These are phyloP conservation scores for Entonaema liquescens DNA, from an alignment of 495 filamentous ascomycete species.

Conservation along the genomic window DNA sequence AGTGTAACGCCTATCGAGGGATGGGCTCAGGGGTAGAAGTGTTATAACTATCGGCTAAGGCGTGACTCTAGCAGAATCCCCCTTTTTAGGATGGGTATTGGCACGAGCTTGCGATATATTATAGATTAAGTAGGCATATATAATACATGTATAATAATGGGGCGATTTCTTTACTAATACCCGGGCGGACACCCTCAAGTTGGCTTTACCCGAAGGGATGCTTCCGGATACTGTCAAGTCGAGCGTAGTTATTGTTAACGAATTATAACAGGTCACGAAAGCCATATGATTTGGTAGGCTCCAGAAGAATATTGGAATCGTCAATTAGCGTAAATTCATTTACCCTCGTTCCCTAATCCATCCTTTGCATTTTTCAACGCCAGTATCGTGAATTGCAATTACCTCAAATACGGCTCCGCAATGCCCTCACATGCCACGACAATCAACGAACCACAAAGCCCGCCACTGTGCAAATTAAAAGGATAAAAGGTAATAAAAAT, in stretches of 20 bases:
- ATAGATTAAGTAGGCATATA: not conserved
- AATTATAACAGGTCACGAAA: not conserved
- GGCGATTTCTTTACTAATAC: not conserved
- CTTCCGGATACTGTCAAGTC: not conserved
- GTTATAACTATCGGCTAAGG: not conserved
- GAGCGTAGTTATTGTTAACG: not conserved
- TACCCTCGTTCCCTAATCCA: slow-evolving; percentile 22
- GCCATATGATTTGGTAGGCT: not conserved
- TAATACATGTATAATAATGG: not conserved
- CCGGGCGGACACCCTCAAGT: not conserved
- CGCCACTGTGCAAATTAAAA: not conserved
- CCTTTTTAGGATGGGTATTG: not conserved
- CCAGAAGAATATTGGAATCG: not conserved
- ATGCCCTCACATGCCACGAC: slow-evolving; percentile 3
- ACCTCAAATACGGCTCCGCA: slow-evolving; percentile 27
- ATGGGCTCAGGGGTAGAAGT: not conserved
- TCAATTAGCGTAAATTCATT: slow-evolving; percentile 33
- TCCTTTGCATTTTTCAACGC: slow-evolving; percentile 35
- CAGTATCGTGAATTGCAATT: slow-evolving; percentile 25
- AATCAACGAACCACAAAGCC: not conserved
- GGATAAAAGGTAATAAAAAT: not conserved
- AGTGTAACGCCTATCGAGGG: not conserved
- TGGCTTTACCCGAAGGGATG: not conserved
- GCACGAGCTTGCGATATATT: not conserved
- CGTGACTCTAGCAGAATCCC: not conserved